Base-by-base conservation (phyloP, 2,329 filamentous ascomycete species). In the Ophiosphaerella narmari region DNA sequence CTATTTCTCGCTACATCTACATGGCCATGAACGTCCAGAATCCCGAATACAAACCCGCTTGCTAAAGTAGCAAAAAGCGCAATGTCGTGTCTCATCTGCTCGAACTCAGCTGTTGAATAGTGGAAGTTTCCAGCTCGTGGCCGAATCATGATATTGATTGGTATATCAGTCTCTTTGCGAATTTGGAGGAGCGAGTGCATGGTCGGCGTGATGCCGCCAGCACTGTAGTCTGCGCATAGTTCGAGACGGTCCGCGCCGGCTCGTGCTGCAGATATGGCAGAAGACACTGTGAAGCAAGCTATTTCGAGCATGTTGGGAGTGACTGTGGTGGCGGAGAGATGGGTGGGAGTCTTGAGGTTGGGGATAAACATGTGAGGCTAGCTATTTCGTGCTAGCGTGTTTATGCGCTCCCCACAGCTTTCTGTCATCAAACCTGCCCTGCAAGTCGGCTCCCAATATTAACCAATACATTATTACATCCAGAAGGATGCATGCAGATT, bases 91-190 rank as follows among this genome's bases (percentile, higher is more conserved):
- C 74, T 72, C 80, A 84, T 83, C 5, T 48, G 21, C 2, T 67
- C 56, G 23, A 78, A 76, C 21, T 82, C 79, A 0, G 48, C 26
- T 0, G 66, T 42, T 0, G 67, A 64, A 50, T 82, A 82, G 7
- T 57, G 51, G 54, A 83, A 83, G 48, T 75, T 48, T 0, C 76
- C 74, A 1, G 72, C 71, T 7, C 78, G 75, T 0, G 81, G 79
- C 1, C 82, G 75, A 48, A 83, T 78, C 80, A 84, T 83, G 29
- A 80, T 70, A 53, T 79, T 76, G 14, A 83, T 68, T 0, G 80
- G 79, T 38, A 77, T 73, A 1, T 26, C 7, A 3, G 31, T 5
- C 48, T 45, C 45, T 43, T 60, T 60, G 60, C 55, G 71, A 43
- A 66, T 57, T 14, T 52, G 41, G 32, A 50, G 23, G n/a, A 73